Base-by-base conservation (phyloP, 2,329 filamentous ascomycete species). In the Nemania diffusa region DNA sequence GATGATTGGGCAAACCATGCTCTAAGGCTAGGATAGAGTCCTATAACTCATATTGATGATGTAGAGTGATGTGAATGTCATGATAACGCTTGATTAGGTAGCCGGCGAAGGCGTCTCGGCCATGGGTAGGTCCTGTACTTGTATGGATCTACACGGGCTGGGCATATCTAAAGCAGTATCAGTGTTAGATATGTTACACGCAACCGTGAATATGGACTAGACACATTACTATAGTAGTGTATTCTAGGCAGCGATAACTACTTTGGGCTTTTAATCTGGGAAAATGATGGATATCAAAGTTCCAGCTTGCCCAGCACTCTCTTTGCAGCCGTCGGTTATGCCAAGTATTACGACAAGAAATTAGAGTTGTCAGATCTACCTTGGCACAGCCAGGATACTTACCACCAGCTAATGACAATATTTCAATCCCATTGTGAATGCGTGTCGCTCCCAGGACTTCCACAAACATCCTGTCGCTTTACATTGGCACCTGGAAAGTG, bases 281-380 rank as follows among this genome's bases (percentile, higher is more conserved):
- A 32, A 46, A 46, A 29, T 17, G 11, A 55, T 42, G 42, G 32
- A 22, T 15, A 57, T 17, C 6, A 26, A 46, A 51, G 1, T 48
- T 27, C 42, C 34, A 26, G 22, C 24, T 44, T 44, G 29, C 20
- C n/a, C 26, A 22, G 42, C 26, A 9, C 17, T 44, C 24, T 57
- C 40, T 48, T 22, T 8, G 27, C 2, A 20, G 26, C n/a, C 8
- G 40, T 17, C n/a, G 26, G 34, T 56, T 15, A 44, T 40, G 56
- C 20, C n/a, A 51, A 57, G 24, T 34, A 17, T 56, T 50, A 50
- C 20, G 46, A 57, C 24, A 62, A 44, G 32, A 59, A 37, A 52
- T 27, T 27, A 17, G 58, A 44, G 29, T 40, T 48, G 52, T 26
- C 53, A 27, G 60, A 62, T 69, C 57, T 50, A 34, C 60, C 59